Base-by-base conservation (phyloP, 108 stramenopile species). In the Pinguiococcus pyrenoidosus region DNA sequence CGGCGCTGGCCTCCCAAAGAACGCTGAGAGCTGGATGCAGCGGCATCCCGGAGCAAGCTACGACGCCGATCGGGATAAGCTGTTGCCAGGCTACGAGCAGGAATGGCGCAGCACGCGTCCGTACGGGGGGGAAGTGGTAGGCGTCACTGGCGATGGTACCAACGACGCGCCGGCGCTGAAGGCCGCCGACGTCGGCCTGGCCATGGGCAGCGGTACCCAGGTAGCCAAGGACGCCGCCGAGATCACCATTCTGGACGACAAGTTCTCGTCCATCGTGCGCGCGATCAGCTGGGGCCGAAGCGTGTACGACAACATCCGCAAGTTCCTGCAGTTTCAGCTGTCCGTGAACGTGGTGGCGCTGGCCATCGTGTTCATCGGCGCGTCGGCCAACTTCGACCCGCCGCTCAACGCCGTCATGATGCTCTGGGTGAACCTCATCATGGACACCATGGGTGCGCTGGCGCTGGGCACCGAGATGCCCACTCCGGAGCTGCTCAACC, bases 161-260 rank as follows among this genome's bases (percentile, higher is more conserved):
- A 97, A 97, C 63, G 94, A 96, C 59, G 96, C 96, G 14, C 96
- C 92, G 16, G 92, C 96, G 0, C 73, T 97, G 44, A 97, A 92
- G 68, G 85, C 50, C 10, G 90, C 92, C n/a, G 87, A 97, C 55
- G 87, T 97, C 43, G 92, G 96, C 13, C 84, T 97, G 58, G 83
- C 87, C 22, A 97, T 97, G 92, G 92, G 92, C 32, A 75, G 92
- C 58, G 1, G 39, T 0, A 0, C 17, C 0, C 82, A 97, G 67
- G 89, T 94, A 37, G 96, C 96, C n/a, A 32, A 64, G 30, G 43
- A 59, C 21, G 62, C 62, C 4, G 44, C 41, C 5, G 62, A 64
- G 35, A 59, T 64, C 18, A 84, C 94, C 38, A 76, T 97, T 28
- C 56, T 92, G 13, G 91, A 93, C 35, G 75, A 76, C 62, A 29